phyloP scores from a whole-genome alignment of 306 rosid genomes.

The Spatholobus suberectus region DNA sequence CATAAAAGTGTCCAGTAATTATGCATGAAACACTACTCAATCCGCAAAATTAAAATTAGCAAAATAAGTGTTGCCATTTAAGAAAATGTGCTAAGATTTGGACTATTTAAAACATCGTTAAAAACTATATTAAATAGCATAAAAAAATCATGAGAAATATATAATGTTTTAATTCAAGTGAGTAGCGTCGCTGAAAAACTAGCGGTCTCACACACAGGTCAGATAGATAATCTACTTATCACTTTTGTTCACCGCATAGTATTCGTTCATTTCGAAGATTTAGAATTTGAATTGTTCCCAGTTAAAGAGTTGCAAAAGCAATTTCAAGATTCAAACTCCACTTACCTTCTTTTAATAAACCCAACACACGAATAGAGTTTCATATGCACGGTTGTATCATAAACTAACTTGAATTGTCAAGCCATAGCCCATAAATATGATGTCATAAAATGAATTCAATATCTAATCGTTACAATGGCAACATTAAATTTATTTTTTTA shows the following conservation, averaged over 20 bases:
- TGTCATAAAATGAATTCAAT: constrained; percentile 7
- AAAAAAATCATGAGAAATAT: not conserved
- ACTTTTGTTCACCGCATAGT: not conserved
- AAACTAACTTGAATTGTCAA: not conserved
- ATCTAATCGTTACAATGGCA: not conserved
- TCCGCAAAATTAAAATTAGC: not conserved
- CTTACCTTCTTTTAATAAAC: constrained; percentile 10
- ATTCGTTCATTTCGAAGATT: not conserved
- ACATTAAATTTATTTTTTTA: not conserved
- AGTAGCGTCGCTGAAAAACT: not conserved
- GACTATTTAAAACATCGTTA: not conserved
- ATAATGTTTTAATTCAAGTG: not conserved
- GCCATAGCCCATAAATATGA: not conserved
- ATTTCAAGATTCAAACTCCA: not conserved
- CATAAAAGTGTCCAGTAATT: not conserved
- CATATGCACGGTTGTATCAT: not conserved
- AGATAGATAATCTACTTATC: not conserved
- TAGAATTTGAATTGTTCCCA: constrained; percentile 29
- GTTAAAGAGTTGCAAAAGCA: not conserved
- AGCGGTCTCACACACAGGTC: not conserved
- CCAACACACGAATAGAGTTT: not conserved
- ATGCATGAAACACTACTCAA: not conserved
- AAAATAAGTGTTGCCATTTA: not conserved
- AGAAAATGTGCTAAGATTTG: not conserved
- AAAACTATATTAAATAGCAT: not conserved